A percentile compares a stretch with the other conserved stretches of the same genome.
These are phyloP conservation scores for Aethionema arabicum DNA, from an alignment of 345 rosid genomes.

Conservation along the genomic window DNA sequence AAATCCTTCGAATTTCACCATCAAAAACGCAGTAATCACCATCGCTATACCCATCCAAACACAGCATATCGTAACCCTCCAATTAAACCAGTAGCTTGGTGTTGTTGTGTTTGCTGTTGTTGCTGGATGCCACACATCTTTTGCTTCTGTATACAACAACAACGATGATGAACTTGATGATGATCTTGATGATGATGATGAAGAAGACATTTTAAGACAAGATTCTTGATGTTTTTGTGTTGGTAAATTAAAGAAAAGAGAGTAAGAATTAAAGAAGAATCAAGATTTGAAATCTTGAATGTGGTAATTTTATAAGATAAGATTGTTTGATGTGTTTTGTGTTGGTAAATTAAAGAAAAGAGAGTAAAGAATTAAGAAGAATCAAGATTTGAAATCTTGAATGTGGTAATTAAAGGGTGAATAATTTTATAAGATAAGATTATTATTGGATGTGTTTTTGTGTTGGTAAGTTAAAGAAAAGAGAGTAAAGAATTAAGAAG, in stretches of 20 bases:
- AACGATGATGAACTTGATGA: too few species aligned
- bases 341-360: constrained; percentile 8
- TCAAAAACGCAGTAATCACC: constrained; percentile 46
- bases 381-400: too few species aligned
- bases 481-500: constrained; percentile 17
- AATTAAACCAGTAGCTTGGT: constrained; percentile 78
- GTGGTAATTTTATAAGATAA: too few species aligned
- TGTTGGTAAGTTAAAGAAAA: too few species aligned
- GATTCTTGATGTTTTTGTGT: too few species aligned
- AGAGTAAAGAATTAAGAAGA: constrained; percentile 12
- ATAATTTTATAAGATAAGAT: too few species aligned
- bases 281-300: too few species aligned
- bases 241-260: too few species aligned
- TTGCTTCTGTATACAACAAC: constrained; percentile 31
- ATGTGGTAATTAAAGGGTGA: too few species aligned
- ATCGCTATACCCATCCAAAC: constrained; percentile 51
- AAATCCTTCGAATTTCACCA: constrained; percentile 63
- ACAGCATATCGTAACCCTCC: constrained; percentile 80
- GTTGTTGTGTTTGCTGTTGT: constrained; percentile 50
- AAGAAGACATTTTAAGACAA: background rate
- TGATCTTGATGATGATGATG: constrained; percentile 18
- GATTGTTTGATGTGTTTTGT: background rate
- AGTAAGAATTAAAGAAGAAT: background rate
- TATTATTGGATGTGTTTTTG: too few species aligned
- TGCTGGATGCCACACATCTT: constrained; percentile 42